A percentile compares a stretch with the other conserved stretches of the same genome.
These are phyloP conservation scores for Talaromyces sp. DNA, from an alignment of 2,329 filamentous ascomycete species.

Conservation along the genomic window DNA sequence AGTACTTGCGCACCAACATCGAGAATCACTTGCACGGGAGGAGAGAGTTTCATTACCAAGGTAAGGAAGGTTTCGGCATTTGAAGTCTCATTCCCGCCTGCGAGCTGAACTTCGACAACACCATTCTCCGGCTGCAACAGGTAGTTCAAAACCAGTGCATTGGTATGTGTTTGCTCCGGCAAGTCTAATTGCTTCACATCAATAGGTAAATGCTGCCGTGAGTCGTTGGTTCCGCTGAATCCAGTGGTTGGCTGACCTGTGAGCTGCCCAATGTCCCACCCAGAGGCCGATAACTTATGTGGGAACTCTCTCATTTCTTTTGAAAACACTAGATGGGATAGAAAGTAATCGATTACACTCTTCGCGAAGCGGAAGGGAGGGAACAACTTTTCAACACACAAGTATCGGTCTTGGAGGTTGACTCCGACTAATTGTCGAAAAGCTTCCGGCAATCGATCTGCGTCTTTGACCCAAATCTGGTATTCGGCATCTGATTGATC, in stretches of 20 bases:
- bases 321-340: constrained; percentile 56
- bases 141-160: constrained; percentile 60
- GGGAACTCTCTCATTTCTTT: constrained; percentile 54
- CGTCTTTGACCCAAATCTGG: constrained; percentile 26
- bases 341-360: constrained; percentile 57
- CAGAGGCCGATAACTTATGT: constrained; percentile 57
- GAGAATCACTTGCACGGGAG: constrained; percentile 55
- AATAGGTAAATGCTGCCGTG: constrained; percentile 53
- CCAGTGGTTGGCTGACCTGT: constrained; percentile 46
- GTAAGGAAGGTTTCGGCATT: constrained; percentile 41
- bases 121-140: constrained; percentile 53
- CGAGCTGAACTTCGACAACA: constrained; percentile 2
- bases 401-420: constrained; percentile 54
- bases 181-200: constrained; percentile 55
- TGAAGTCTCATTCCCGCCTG: neutral
- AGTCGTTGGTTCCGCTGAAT: constrained; percentile 69
- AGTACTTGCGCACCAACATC: constrained; percentile 69
- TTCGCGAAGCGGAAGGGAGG: constrained; percentile 51
- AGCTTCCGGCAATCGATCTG: constrained; percentile 26
- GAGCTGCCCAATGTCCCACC: constrained; percentile 20
- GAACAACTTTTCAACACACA: constrained; percentile 50
- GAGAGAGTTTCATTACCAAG: constrained; percentile 36
- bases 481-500: constrained; percentile 53
- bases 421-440: constrained; percentile 42
- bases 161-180: constrained; percentile 56